Evolutionary conservation across 306 rosid species (phyloP), one percentile per base, ranked within the genome.

Genomic region (Trifolium dubium): DNA sequence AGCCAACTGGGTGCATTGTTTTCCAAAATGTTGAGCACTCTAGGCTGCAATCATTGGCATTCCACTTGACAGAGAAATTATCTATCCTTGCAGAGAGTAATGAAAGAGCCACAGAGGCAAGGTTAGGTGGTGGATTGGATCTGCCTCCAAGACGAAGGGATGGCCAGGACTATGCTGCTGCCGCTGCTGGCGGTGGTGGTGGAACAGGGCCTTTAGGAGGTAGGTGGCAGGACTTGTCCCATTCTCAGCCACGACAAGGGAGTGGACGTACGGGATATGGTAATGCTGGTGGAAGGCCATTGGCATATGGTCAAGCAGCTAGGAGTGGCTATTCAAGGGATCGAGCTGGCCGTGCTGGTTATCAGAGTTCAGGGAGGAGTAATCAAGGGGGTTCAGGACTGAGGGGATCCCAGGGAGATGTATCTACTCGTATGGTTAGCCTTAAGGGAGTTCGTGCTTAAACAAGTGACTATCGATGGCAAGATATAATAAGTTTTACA

Each of bases 101-200:
- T 60, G 98, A 93, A 77, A 90, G 98, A 69, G 98, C 98, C 23
- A 64, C 74, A 17, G 98, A 93, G 76, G 93, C 88, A 31, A 86
- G 92, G 65, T 39, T 86, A 32, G 96, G 97, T 14, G 97, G 98
- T 77, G 96, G 91, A 49, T 56, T 92, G 79, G 98, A 93, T 81
- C 83, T 91, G 64, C 93, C 90, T 49, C 37, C 54, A 29, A 89
- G 95, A 85, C 86, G 98, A 4, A 89, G 98, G 80, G 98, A 93
- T 55, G 73, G 77, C 81, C 98, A 90, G 81, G 98, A 93, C 76
- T 93, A 89, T 74, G 86, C 85, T 32, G 79, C 87, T 0, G 79
- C 88, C 5, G 74, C 83, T 2, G 74, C 79, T 23, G 88, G 92
- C 31, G 19, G 79, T 39, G 79, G 92, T 43, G 19, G 79, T 39